phyloP scores from a whole-genome alignment of 345 rosid species.

The Eucalyptus fibrosa region DNA sequence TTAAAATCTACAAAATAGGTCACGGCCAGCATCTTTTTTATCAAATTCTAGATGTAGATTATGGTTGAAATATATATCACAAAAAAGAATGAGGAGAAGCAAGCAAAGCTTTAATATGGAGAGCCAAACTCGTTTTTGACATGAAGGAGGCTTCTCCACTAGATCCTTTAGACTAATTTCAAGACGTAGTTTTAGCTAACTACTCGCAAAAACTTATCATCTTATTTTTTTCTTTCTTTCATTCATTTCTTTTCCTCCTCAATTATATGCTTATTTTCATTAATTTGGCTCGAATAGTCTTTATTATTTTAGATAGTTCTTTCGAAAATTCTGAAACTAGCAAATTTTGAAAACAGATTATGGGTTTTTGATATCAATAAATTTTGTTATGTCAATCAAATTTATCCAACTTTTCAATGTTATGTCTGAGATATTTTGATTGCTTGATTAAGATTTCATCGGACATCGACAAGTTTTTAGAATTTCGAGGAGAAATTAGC shows the following conservation, averaged over 20 bases:
- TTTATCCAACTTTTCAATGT: not conserved
- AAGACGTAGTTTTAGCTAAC: not conserved
- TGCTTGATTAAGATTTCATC: not conserved
- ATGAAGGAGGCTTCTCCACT: not conserved
- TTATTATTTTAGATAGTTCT: not conserved
- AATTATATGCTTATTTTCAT: not conserved
- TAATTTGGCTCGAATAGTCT: not conserved
- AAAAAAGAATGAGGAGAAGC: not conserved
- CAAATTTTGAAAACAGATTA: too few relatives aligned
- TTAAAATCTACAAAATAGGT: not conserved
- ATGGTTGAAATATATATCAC: not conserved
- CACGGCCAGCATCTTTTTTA: not conserved
- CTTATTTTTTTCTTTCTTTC: not conserved
- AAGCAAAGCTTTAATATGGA: not conserved
- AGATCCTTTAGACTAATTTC: not conserved
- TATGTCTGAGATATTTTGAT: not conserved
- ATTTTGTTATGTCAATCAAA: not conserved
- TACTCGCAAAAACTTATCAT: not conserved
- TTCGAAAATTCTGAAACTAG: not conserved
- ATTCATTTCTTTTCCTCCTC: not conserved
- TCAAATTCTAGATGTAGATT: not conserved
- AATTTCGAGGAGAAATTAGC: not conserved
- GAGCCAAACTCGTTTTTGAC: not conserved
- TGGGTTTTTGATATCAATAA: not conserved
- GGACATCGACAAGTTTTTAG: rapidly evolving